Percentiles rank a stretch among this genome's conserved stretches.
Evolutionary conservation across 129 eudicot genomes (phyloP).

Genomic region (Centaurea solstitialis): DNA sequence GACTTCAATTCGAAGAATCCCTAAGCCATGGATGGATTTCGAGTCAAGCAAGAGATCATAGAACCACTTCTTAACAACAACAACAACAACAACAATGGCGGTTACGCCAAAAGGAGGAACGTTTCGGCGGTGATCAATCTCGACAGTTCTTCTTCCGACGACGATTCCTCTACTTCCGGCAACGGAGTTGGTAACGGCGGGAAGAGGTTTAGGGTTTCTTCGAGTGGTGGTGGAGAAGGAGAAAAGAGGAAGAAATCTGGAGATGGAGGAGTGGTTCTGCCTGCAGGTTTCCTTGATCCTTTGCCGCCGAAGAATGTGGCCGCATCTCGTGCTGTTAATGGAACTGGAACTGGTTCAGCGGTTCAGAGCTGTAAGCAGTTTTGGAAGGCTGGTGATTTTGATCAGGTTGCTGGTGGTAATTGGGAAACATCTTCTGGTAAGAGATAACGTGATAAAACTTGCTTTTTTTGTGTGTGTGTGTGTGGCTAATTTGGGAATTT

Average conservation of each 20-base stretch:
- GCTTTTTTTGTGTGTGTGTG: not conserved
- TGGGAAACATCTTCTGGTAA: conserved; percentile 57
- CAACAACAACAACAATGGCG: not conserved
- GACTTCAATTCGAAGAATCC: not conserved
- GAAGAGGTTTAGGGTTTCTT: conserved; percentile 34
- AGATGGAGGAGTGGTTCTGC: conserved; percentile 32
- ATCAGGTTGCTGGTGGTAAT: conserved; percentile 34
- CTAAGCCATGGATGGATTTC: conserved; percentile 28
- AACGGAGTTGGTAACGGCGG: conserved; percentile 12
- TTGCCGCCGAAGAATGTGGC: conserved; percentile 40
- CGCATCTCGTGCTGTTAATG: conserved; percentile 12
- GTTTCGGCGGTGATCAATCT: conserved; percentile 40
- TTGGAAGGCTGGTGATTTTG: conserved; percentile 88
- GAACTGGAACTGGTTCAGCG: not conserved
- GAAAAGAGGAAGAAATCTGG: conserved; percentile 35
- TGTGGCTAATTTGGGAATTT: not conserved
- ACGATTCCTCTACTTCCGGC: conserved; percentile 26
- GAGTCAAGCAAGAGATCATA: conserved; percentile 34
- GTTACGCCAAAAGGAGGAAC: not conserved
- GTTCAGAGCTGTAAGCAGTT: conserved; percentile 49
- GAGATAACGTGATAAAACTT: not conserved
- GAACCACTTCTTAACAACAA: not conserved
- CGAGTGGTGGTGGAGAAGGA: conserved; percentile 2
- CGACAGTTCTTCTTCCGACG: conserved; percentile 40
- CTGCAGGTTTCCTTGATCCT: conserved; percentile 73